These are phyloP conservation scores for Phlebopus sp. DNA, from an alignment of 1,284 basidiomycete genomes.

Conservation along the genomic window DNA sequence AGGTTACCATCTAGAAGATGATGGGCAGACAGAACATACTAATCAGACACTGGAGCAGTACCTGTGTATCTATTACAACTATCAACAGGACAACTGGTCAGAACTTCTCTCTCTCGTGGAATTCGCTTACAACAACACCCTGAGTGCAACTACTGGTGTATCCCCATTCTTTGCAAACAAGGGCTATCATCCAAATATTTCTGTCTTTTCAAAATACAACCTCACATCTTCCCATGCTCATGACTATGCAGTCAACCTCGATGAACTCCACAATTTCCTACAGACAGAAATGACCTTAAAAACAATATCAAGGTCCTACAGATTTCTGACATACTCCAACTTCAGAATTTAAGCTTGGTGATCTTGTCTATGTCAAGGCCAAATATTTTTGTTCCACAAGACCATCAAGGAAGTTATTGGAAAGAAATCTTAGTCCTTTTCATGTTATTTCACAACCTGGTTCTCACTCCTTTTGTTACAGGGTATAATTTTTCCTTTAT, in stretches of 20 bases:
- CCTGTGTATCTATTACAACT: slow-evolving; percentile 31
- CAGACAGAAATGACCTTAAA: not conserved
- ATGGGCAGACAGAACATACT: too few species aligned
- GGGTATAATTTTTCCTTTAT: too few species aligned
- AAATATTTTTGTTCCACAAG: slow-evolving; percentile 3
- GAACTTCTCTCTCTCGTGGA: slow-evolving; percentile 27
- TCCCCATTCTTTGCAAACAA: slow-evolving; percentile 33
- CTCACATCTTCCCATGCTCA: not conserved
- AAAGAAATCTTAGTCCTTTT: slow-evolving; percentile 24
- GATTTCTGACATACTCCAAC: not conserved
- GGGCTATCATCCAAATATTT: slow-evolving; percentile 23
- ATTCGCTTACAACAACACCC: slow-evolving; percentile 8
- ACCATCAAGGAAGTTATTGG: slow-evolving; percentile 25
- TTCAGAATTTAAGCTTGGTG: slow-evolving; percentile 2
- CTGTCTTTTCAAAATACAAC: not conserved
- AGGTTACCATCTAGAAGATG: too few species aligned
- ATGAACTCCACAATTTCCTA: slow-evolving; percentile 2
- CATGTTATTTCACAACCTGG: slow-evolving; percentile 6
- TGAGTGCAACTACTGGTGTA: slow-evolving; percentile 12
- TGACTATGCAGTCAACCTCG: slow-evolving; percentile 1
- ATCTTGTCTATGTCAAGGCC: not conserved
- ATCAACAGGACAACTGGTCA: slow-evolving; percentile 40
- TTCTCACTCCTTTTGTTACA: not conserved
- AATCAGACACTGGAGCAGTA: slow-evolving; percentile 21
- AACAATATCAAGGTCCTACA: slow-evolving; percentile 1